Percentiles rank a stretch among this genome's conserved stretches.
phyloP scores from a whole-genome alignment of 306 rosid species.

The Cucumis sativus region Cucumber_9930_V3 NC_026656.2:9934501-9935000 shows the following conservation, averaged over 20 bases:
- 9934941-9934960: not conserved
- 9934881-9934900: not conserved
- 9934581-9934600: not conserved
- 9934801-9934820: not conserved
- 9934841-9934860: not conserved
- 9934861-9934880: no score
- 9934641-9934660: slow-evolving; percentile 85
- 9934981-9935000: no score
- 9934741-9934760: slow-evolving; percentile 50
- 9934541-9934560: not conserved
- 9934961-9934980: no score
- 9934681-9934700: slow-evolving; percentile 83
- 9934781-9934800: not conserved
- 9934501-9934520: not conserved
- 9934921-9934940: not conserved
- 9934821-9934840: not conserved
- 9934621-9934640: slow-evolving; percentile 21
- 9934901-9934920: not conserved
- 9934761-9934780: slow-evolving; percentile 88
- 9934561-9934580: not conserved
- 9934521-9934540: no score
- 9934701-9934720: slow-evolving; percentile 67
- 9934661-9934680: slow-evolving; percentile 69
- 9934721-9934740: slow-evolving; percentile 50
- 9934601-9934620: not conserved